Conservation (phyloP, 495 filamentous ascomycete genomes). For the Penicillium longicatenatum region DNA sequence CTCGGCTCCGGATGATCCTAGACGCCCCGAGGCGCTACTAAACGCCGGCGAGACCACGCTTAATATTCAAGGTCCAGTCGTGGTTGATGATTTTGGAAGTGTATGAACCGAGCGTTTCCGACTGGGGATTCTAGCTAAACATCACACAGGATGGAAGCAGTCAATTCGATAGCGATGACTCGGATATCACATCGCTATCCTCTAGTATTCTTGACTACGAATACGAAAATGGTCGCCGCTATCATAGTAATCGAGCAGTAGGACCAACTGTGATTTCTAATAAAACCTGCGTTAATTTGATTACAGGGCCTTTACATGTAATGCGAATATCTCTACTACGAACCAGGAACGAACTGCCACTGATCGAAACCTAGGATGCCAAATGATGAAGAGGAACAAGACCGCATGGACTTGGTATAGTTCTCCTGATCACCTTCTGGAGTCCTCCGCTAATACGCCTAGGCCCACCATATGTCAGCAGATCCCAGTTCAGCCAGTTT, state of each 20-base stretch:
- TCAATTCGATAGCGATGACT: constrained; percentile 6
- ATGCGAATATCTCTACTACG: background rate
- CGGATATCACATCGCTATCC: constrained; percentile 28
- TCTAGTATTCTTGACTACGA: constrained; percentile 35
- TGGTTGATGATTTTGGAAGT: background rate
- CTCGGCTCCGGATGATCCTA: background rate
- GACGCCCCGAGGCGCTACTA: background rate
- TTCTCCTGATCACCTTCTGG: background rate
- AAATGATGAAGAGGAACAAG: constrained; percentile 64
- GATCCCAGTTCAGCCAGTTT: background rate
- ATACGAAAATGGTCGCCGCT: constrained; percentile 64
- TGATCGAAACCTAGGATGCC: constrained; percentile 34
- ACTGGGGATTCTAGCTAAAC: background rate
- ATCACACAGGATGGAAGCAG: constrained; percentile 1
- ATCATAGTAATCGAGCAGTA: constrained; percentile 63
- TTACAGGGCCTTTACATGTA: background rate
- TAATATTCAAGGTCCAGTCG: background rate
- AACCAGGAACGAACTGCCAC: background rate
- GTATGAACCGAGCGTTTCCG: background rate
- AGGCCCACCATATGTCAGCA: constrained; percentile 1
- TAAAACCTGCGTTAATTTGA: background rate
- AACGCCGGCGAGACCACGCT: background rate
- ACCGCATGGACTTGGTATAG: constrained; percentile 60
- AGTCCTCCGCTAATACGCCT: background rate
- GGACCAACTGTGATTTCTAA: background rate